Conservation (phyloP, 148 eudicot species). For the Talinum fruticosum region DNA sequence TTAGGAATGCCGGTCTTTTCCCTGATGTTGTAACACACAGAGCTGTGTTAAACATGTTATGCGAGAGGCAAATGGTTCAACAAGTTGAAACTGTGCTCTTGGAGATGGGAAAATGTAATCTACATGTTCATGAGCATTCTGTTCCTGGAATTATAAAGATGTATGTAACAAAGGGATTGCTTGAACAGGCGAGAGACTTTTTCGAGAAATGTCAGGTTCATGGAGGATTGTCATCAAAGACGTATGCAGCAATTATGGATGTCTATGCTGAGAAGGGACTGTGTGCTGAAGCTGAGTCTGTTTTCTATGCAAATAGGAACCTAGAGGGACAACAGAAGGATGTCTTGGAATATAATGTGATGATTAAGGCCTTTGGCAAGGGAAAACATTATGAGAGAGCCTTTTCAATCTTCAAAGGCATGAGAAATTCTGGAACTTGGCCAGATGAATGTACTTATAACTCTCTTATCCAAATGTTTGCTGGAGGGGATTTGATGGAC, state of each 20-base stretch:
- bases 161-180: conserved; percentile 62
- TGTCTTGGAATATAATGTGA: conserved; percentile 70
- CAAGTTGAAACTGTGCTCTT: conserved; percentile 57
- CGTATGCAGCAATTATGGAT: conserved; percentile 68
- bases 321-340: conserved; percentile 50
- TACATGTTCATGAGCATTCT: conserved; percentile 56
- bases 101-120: conserved; percentile 50
- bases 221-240: conserved; percentile 51
- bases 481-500: conserved; percentile 66
- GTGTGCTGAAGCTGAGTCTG: conserved; percentile 80
- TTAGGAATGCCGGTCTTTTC: conserved; percentile 63
- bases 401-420: conserved; percentile 59
- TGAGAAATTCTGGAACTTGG: conserved; percentile 83
- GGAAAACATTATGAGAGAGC: conserved; percentile 75
- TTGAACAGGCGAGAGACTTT: conserved; percentile 43
- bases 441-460: conserved; percentile 84
- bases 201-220: conserved; percentile 37
- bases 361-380: conserved; percentile 85
- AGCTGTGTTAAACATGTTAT: conserved; percentile 58
- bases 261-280: conserved; percentile 76
- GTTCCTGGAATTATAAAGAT: conserved; percentile 64
- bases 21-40: conserved; percentile 72
- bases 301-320: conserved; percentile 51
- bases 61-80: conserved; percentile 58
- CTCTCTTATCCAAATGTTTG: conserved; percentile 80